Conservation (phyloP, 2,329 filamentous ascomycete species). For the Apiospora marii region DNA sequence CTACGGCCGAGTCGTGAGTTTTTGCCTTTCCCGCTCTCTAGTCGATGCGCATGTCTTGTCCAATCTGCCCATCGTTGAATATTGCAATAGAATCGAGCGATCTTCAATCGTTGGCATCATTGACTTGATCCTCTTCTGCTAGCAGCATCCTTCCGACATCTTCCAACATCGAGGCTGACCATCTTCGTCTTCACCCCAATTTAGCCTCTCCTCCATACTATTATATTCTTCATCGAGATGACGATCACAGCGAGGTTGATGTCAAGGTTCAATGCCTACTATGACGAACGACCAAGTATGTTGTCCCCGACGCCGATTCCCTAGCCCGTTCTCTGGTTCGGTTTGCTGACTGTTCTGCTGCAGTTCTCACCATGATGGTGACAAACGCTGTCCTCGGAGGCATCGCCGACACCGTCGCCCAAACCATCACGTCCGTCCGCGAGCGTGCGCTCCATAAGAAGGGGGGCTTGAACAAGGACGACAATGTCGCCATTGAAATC, state of each 20-base stretch:
- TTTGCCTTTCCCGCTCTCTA: conserved; percentile 64
- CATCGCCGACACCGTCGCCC: conserved; percentile 94
- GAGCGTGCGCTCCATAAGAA: conserved; percentile 70
- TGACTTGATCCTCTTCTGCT: not conserved
- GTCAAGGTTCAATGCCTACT: conserved; percentile 92
- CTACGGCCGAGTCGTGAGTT: conserved; percentile 75
- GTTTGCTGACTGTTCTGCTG: conserved; percentile 17
- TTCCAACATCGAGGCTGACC: not conserved
- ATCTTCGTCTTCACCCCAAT: conserved; percentile 34
- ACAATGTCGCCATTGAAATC: conserved; percentile 85
- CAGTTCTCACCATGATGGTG: conserved; percentile 97
- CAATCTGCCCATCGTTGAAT: not conserved
- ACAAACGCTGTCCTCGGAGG: conserved; percentile 96
- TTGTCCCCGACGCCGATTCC: conserved; percentile 27
- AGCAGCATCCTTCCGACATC: not conserved
- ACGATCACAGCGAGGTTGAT: conserved; percentile 82
- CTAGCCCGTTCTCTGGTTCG: not conserved
- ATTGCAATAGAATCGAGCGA: not conserved
- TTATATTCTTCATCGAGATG: conserved; percentile 90
- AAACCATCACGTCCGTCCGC: conserved; percentile 86
- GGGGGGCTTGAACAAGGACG: conserved; percentile 67
- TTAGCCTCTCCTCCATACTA: conserved; percentile 85
- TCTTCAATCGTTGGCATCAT: conserved; percentile 10
- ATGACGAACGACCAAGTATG: conserved; percentile 85
- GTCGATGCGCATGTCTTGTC: not conserved